A percentile compares a stretch with the other conserved stretches of the same genome.
Conservation (phyloP, 495 filamentous ascomycete species). For the Annulohypoxylon bovei region DNA sequence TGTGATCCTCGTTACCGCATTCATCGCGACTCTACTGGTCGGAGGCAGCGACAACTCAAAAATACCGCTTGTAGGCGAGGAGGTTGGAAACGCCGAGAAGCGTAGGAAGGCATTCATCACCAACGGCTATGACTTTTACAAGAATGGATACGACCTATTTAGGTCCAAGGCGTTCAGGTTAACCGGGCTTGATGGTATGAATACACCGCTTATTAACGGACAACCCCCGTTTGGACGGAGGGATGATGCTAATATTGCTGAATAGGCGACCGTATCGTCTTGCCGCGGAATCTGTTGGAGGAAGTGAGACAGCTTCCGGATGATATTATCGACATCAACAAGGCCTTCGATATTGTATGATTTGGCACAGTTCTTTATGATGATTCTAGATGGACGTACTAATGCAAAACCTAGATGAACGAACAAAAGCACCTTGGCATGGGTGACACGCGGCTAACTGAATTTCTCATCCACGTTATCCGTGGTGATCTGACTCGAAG, state of each 20-base stretch:
- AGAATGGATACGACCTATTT: constrained; percentile 51
- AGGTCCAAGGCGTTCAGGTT: constrained; percentile 49
- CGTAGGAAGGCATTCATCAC: constrained; percentile 45
- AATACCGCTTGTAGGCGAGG: constrained; percentile 45
- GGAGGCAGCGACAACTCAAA: constrained; percentile 14
- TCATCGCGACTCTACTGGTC: constrained; percentile 39
- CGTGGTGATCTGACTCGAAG: constrained; percentile 32
- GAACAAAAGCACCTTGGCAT: constrained; percentile 28
- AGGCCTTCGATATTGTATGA: constrained; percentile 44
- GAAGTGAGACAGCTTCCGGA: constrained; percentile 53
- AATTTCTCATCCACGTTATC: constrained; percentile 23
- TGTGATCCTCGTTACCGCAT: constrained; percentile 34
- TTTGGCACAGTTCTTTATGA: not conserved
- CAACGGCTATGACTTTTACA: constrained; percentile 42
- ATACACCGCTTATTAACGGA: not conserved
- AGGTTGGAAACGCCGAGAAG: constrained; percentile 48
- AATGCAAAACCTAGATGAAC: constrained; percentile 21
- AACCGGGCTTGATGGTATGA: constrained; percentile 43
- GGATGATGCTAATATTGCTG: not conserved
- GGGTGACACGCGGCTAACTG: not conserved
- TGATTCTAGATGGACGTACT: not conserved
- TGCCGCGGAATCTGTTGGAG: constrained; percentile 47
- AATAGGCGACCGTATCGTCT: constrained; percentile 42
- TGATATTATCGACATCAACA: constrained; percentile 49
- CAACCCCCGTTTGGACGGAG: not conserved